Evolutionary conservation across 306 rosid species (phyloP), one percentile per base, ranked within the genome.

Genomic region (Ceratonia siliqua): DNA sequence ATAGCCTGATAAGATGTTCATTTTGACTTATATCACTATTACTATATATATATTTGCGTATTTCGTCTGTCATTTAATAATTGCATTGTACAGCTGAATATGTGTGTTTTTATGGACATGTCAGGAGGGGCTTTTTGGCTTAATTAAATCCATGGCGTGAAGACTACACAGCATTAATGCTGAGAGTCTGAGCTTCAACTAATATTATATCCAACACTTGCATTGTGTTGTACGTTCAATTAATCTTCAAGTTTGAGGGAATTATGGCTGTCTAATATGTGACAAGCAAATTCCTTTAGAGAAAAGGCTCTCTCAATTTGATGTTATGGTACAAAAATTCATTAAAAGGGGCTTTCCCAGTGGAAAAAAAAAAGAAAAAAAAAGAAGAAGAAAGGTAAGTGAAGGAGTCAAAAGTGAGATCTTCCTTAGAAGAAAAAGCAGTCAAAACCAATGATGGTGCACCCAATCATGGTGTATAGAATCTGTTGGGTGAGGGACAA

Each of bases 391-490:
- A 62, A 25, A 66, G 66, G 25, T 38, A 12, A 50, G 68, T 48
- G 72, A 76, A 57, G 69, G 81, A 88, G 91, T 86, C 87, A 82
- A 92, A 87, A 70, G 70, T 73, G 80, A 70, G 88, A 74, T 82
- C 66, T 59, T 74, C 82, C 82, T 46, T 38, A 68, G 83, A 87
- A 77, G 78, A 73, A 84, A 91, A 92, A 88, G 92, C 72, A 78
- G 96, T 92, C 94, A 90, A 90, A 84, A 61, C 86, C 85, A 89
- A 90, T 92, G 79, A 89, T 85, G 85, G 78, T 77, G 89, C 79
- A 83, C 70, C 90, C 84, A 86, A 87, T 86, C 72, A 85, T 82
- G 84, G 72, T 82, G 80, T 13, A 71, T 75, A 80, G 90, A 85
- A 85, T 82, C 89, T 82, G 74, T 50, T 71, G 75, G 78, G 79